Conservation (phyloP, 129 eudicot species). For the Tanacetum coccineum region DNA sequence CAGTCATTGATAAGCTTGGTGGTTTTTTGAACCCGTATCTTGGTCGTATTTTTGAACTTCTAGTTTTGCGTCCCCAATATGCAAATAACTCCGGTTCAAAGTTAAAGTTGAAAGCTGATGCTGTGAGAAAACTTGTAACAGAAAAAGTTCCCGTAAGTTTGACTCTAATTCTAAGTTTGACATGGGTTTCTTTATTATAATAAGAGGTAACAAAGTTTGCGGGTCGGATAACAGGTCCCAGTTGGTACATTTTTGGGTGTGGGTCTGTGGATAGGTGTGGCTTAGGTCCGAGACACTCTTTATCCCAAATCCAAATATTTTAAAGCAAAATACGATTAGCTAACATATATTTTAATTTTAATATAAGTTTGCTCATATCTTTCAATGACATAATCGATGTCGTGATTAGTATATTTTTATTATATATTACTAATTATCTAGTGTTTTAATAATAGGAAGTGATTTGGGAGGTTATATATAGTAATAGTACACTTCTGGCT, state of each 20-base stretch:
- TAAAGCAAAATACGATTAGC: no score
- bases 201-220: background rate
- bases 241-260: background rate
- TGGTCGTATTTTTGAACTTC: conserved; percentile 53
- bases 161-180: background rate
- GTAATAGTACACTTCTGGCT: no score
- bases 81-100: conserved; percentile 39
- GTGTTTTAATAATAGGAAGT: no score
- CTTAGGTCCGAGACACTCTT: no score
- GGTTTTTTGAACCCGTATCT: conserved; percentile 83
- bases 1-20: conserved; percentile 75
- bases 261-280: no score
- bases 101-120: conserved; percentile 66
- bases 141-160: conserved; percentile 76
- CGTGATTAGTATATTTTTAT: no score
- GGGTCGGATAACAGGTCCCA: background rate
- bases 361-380: background rate
- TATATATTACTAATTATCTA: no score
- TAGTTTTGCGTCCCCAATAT: conserved; percentile 60
- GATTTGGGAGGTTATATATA: no score
- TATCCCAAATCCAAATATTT: background rate
- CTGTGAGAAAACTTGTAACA: conserved; percentile 56
- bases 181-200: background rate
- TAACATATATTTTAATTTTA: background rate
- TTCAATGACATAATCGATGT: no score